These are phyloP conservation scores for Pogostemon cablin DNA, from an alignment of 257 asterid species.

Conservation along the genomic window DNA sequence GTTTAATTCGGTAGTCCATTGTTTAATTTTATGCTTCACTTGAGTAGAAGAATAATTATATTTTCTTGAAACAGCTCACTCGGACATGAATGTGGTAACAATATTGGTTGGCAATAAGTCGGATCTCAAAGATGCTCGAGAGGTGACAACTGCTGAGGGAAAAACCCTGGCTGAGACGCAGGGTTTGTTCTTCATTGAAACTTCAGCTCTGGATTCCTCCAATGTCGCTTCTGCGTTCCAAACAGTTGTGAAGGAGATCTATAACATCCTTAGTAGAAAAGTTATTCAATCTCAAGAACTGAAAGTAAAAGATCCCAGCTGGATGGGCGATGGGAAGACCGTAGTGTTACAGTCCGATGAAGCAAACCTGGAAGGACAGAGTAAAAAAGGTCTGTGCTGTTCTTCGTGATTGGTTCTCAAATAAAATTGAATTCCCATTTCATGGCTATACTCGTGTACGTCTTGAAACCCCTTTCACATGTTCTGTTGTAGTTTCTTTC, in stretches of 20 bases:
- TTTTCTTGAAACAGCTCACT: conserved; percentile 68
- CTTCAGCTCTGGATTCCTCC: conserved; percentile 93
- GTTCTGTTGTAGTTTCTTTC: conserved; percentile 32
- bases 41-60: neutral
- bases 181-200: conserved; percentile 86
- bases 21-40: too few relatives aligned
- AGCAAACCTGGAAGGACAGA: conserved; percentile 46
- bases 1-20: too few relatives aligned
- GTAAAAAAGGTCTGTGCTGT: conserved; percentile 66
- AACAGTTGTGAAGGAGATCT: conserved; percentile 84
- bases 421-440: conserved; percentile 6
- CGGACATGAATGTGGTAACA: conserved; percentile 95
- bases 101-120: conserved; percentile 93
- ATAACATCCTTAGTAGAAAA: conserved; percentile 78
- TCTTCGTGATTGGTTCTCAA: conserved; percentile 44
- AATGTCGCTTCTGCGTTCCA: conserved; percentile 77
- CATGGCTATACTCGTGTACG: neutral
- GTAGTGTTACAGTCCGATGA: conserved; percentile 76
- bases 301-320: conserved; percentile 56
- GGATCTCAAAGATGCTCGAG: conserved; percentile 88
- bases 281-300: conserved; percentile 96
- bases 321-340: conserved; percentile 65
- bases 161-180: conserved; percentile 82
- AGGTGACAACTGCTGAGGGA: conserved; percentile 87
- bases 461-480: conserved; percentile 25